Evolutionary conservation across 352 stramenopile species (phyloP).

Genomic region (Lagenidium sp.): DNA sequence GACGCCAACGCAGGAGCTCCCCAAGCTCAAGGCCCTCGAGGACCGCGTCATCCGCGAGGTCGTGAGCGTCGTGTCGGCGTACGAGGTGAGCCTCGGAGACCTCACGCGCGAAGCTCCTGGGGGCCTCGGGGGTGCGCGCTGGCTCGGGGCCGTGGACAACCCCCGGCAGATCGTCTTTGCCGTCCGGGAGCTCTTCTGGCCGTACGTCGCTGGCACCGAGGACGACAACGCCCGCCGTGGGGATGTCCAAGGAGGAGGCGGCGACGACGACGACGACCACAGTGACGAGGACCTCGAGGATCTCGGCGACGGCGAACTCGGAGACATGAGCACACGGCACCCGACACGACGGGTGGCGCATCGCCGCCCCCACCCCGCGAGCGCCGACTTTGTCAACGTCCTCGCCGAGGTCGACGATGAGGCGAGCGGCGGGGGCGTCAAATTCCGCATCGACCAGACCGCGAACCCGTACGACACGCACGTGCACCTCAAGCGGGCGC

Average conservation of each 20-base stretch:
- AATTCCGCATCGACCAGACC: slow-evolving; percentile 59
- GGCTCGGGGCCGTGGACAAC: slow-evolving; percentile 25
- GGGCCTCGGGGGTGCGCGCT: slow-evolving; percentile 14
- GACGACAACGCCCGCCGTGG: slow-evolving; percentile 2
- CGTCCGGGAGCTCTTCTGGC: slow-evolving; percentile 71
- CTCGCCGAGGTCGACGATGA: slow-evolving; percentile 63
- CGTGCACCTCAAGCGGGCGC: slow-evolving; percentile 49
- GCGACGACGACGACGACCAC: background rate
- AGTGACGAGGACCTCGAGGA: slow-evolving; percentile 10
- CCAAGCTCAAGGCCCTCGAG: slow-evolving; percentile 56
- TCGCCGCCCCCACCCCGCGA: slow-evolving; percentile 12
- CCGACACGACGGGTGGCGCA: background rate
- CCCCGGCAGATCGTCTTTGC: slow-evolving; percentile 59
- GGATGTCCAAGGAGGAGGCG: background rate
- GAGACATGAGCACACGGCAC: background rate
- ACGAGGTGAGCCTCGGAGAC: slow-evolving; percentile 42
- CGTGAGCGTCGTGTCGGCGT: slow-evolving; percentile 50
- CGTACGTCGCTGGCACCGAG: slow-evolving; percentile 30
- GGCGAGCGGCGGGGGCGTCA: slow-evolving; percentile 43
- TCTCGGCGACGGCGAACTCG: no score
- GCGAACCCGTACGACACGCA: slow-evolving; percentile 58
- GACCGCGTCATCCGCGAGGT: slow-evolving; percentile 68
- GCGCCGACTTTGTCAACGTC: slow-evolving; percentile 40
- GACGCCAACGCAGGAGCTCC: no score
- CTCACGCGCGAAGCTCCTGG: slow-evolving; percentile 16